phyloP scores from a whole-genome alignment of 1,284 basidiomycete genomes.

The Psilocybe mexicana region DNA sequence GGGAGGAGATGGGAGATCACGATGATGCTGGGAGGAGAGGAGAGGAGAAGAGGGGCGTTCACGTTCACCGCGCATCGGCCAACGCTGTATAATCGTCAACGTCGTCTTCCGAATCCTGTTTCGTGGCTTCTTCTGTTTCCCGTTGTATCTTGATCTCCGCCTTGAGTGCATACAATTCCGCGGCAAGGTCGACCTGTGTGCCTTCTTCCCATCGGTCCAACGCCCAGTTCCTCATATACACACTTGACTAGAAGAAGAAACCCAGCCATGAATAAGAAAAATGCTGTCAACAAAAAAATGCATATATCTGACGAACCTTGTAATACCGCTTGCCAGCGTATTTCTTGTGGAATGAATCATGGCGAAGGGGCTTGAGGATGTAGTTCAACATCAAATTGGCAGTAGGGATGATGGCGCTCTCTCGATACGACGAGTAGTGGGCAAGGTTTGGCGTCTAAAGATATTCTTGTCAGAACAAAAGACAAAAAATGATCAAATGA shows the following conservation, averaged over 20 bases:
- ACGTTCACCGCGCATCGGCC: neutral
- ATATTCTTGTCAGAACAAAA: slow-evolving; percentile 6
- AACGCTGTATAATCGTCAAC: slow-evolving; percentile 17
- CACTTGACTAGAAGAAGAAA: slow-evolving; percentile 30
- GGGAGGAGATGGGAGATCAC: neutral
- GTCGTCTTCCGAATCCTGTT: slow-evolving; percentile 14
- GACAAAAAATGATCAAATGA: neutral
- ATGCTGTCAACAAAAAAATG: neutral
- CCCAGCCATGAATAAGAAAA: neutral
- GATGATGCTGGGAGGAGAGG: too few species aligned
- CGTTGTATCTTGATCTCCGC: slow-evolving; percentile 43
- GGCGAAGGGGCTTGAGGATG: slow-evolving; percentile 70
- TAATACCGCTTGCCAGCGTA: slow-evolving; percentile 80
- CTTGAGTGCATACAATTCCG: slow-evolving; percentile 56
- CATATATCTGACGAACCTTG: slow-evolving; percentile 29
- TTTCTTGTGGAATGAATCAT: slow-evolving; percentile 81
- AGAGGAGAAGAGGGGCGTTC: too few species aligned
- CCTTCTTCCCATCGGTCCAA: slow-evolving; percentile 60
- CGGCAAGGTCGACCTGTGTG: slow-evolving; percentile 48
- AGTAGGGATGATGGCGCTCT: slow-evolving; percentile 81
- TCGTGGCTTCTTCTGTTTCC: slow-evolving; percentile 27
- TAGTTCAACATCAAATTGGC: slow-evolving; percentile 95
- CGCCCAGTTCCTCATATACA: slow-evolving; percentile 57
- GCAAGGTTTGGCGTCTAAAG: slow-evolving; percentile 82
- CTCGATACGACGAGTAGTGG: slow-evolving; percentile 90